Evolutionary conservation across 495 filamentous ascomycete genomes (phyloP), one percentile per base, ranked within the genome.

Genomic region (Friedmanniomyces endolithicus): DNA sequence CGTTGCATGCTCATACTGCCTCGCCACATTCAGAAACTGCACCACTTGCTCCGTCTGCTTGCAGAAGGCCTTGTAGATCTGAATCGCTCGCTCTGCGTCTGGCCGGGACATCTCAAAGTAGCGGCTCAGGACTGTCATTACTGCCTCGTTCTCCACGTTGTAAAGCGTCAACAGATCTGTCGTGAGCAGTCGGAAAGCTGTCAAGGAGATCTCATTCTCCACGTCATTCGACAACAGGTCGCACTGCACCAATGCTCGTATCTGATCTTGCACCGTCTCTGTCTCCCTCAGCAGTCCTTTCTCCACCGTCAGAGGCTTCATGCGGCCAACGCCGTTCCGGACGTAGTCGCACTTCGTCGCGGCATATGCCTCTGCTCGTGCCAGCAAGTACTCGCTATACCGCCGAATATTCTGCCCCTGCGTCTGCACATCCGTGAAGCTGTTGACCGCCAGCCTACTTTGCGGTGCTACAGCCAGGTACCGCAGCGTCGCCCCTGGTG

Each of bases 41-140:
- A 99, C 90, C 6, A 97, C 90, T 56, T 82, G 79, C 53, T 95
- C 88, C 12, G 92, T 99, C 65, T 95, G 94, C 63, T 79, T 85
- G 24, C 87, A 85, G 68, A 99, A 99, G 1, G 79, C 85, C 64
- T 88, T 88, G 68, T 99, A 99, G 19, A 99, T 95, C 48, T 81
- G 76, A 64, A 99, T 76, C 35, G 92, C 94, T 41, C 90, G 80
- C 67, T 94, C 85, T 48, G 94, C 94, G 70, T 99, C 94, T 34
- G 84, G 79, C 52, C 83, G 84, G 50, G 94, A 95, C 87, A 99
- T 90, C 70, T 99, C 92, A 61, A 99, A 97, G 67, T 94, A 99
- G 65, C 94, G 90, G 92, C 92, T 88, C 50, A 99, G 77, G 55
- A 99, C 87, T 69, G 94, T 99, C 71, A 99, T 97, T 60, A 94